phyloP scores from a whole-genome alignment of 1,284 basidiomycete genomes.

The Inonotus hispidus region DNA sequence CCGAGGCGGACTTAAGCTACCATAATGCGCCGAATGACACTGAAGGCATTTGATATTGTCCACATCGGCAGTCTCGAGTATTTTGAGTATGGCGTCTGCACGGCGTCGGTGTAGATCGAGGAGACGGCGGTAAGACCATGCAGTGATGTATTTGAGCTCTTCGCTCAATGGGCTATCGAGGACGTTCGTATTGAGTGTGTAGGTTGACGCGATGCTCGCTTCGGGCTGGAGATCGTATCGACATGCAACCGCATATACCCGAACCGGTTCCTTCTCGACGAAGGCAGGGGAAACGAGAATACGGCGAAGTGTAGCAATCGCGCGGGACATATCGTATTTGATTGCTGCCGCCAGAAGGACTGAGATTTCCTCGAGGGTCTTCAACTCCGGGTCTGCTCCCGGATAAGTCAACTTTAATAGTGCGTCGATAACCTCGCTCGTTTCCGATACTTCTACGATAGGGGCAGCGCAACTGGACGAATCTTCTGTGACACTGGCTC shows the following conservation, averaged over 20 bases:
- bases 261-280: conserved; percentile 41
- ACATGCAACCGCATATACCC: conserved; percentile 66
- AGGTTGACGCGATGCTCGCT: conserved; percentile 44
- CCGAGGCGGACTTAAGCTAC: conserved; percentile 45
- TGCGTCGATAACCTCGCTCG: conserved; percentile 36
- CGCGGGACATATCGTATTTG: conserved; percentile 58
- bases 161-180: conserved; percentile 49
- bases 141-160: conserved; percentile 61
- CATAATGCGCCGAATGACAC: conserved; percentile 51
- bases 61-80: conserved; percentile 36
- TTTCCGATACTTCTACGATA: conserved; percentile 51
- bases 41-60: conserved; percentile 58
- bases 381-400: conserved; percentile 30
- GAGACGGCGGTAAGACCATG: conserved; percentile 59
- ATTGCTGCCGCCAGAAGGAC: conserved; percentile 46
- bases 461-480: conserved; percentile 29
- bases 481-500: conserved; percentile 20
- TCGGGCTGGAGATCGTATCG: conserved; percentile 58
- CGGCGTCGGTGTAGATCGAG: conserved; percentile 54
- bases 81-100: conserved; percentile 39
- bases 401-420: conserved; percentile 50
- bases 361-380: conserved; percentile 47
- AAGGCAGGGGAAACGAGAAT: conserved; percentile 47
- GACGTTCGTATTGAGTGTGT: conserved; percentile 51
- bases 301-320: conserved; percentile 42